Evolutionary conservation across 2,329 filamentous ascomycete species (phyloP).

Genomic region (Hymenoscyphus repandus): DNA sequence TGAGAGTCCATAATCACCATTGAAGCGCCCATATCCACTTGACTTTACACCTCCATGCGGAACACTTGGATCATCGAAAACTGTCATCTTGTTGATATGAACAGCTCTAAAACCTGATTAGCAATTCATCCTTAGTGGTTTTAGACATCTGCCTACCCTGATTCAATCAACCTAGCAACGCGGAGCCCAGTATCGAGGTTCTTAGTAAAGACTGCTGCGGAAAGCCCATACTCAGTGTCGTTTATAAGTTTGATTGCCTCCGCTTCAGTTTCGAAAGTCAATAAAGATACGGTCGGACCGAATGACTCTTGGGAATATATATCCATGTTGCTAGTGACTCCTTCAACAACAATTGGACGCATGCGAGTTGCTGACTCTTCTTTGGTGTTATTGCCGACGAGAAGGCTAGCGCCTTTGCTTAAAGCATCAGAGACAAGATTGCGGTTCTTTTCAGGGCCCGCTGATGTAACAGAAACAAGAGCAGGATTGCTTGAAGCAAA

Average conservation of each 20-base stretch:
- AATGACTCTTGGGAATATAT: slow-evolving; percentile 20
- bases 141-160: too few relatives aligned
- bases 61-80: slow-evolving; percentile 57
- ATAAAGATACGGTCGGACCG: slow-evolving; percentile 14
- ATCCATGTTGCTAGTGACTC: slow-evolving; percentile 16
- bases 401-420: slow-evolving; percentile 1
- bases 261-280: slow-evolving; percentile 11
- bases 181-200: not conserved
- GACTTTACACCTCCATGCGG: slow-evolving; percentile 59
- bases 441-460: slow-evolving; percentile 29
- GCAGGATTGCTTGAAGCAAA: not conserved
- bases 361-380: not conserved
- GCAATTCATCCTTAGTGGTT: not conserved
- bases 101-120: slow-evolving; percentile 48
- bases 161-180: too few relatives aligned
- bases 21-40: slow-evolving; percentile 58
- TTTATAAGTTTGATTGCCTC: slow-evolving; percentile 18
- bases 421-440: slow-evolving; percentile 2
- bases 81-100: slow-evolving; percentile 60
- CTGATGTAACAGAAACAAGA: not conserved
- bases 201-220: slow-evolving; percentile 12
- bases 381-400: not conserved
- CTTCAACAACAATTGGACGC: slow-evolving; percentile 11
- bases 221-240: slow-evolving; percentile 16
- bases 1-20: slow-evolving; percentile 41